Conservation (phyloP, 257 asterid genomes). For the Nicotiana sylvestris region DNA sequence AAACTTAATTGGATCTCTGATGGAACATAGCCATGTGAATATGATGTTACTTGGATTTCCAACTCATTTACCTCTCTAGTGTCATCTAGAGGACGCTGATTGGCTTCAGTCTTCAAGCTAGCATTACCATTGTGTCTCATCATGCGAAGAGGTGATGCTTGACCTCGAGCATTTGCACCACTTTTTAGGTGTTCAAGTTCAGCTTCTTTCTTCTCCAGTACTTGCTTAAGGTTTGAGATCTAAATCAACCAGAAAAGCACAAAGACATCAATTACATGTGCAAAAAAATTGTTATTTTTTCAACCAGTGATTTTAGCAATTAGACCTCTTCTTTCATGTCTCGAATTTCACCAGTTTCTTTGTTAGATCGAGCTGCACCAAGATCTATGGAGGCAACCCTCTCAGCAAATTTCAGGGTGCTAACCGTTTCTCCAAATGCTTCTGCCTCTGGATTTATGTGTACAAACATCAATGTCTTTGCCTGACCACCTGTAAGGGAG, state of each 20-base stretch:
- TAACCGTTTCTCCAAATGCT: conserved; percentile 81
- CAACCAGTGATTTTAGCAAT: conserved; percentile 18
- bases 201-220: conserved; percentile 75
- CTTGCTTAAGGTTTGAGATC: conserved; percentile 77
- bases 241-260: conserved; percentile 23
- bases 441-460: conserved; percentile 78
- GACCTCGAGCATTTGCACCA: conserved; percentile 47
- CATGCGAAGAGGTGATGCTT: conserved; percentile 64
- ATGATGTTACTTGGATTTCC: background rate
- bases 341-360: conserved; percentile 73
- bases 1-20: background rate
- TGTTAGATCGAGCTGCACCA: conserved; percentile 80
- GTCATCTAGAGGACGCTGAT: conserved; percentile 41
- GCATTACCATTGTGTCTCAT: conserved; percentile 40
- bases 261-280: conserved; percentile 10
- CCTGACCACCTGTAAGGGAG: conserved; percentile 51
- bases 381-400: conserved; percentile 86
- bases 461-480: conserved; percentile 84
- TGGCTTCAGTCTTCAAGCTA: conserved; percentile 48
- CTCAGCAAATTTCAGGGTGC: conserved; percentile 86
- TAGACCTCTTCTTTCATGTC: conserved; percentile 82
- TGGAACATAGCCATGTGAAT: background rate
- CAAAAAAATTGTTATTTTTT: conserved; percentile 1
- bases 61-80: conserved; percentile 53
- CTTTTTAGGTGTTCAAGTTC: conserved; percentile 68